These are phyloP conservation scores for Boletellus sp. DNA, from an alignment of 768 basidiomycete genomes.

Conservation along the genomic window DNA sequence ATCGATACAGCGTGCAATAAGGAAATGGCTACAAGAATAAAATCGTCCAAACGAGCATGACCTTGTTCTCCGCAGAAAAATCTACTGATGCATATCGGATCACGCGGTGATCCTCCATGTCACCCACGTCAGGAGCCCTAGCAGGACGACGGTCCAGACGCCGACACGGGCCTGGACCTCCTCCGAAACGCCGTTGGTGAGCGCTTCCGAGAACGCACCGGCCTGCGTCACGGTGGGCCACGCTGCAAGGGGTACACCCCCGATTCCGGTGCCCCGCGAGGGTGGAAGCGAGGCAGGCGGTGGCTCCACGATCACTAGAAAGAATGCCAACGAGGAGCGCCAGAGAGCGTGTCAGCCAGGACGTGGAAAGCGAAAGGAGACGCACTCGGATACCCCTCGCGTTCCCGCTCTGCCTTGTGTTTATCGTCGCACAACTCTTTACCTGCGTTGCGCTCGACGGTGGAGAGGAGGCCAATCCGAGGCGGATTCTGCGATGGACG, in stretches of 20 bases:
- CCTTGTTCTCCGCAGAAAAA: too few relatives aligned
- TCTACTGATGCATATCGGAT: background rate
- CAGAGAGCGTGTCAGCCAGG: too few relatives aligned
- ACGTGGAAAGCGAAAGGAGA: background rate
- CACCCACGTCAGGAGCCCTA: conserved; percentile 17
- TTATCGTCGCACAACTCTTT: conserved; percentile 36
- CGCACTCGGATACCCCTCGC: conserved; percentile 29
- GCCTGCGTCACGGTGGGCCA: conserved; percentile 13
- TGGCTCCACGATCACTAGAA: conserved; percentile 37
- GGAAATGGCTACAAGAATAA: too few relatives aligned
- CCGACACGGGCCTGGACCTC: conserved; percentile 4
- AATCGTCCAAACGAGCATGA: too few relatives aligned
- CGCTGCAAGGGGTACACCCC: conserved; percentile 29
- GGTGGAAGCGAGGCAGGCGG: conserved; percentile 37
- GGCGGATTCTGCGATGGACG: conserved; percentile 67
- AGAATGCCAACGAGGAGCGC: background rate
- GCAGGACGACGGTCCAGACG: conserved; percentile 18
- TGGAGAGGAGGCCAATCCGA: conserved; percentile 68
- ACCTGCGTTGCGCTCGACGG: conserved; percentile 55
- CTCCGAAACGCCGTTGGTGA: conserved; percentile 18
- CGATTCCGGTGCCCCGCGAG: conserved; percentile 21
- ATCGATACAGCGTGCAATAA: too few relatives aligned
- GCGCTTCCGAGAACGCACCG: background rate
- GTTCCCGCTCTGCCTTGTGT: conserved; percentile 30
- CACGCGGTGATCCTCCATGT: conserved; percentile 15